These are phyloP conservation scores for Fistulifera pelliculosa DNA, from an alignment of 108 stramenopile genomes.

Conservation along the genomic window DNA sequence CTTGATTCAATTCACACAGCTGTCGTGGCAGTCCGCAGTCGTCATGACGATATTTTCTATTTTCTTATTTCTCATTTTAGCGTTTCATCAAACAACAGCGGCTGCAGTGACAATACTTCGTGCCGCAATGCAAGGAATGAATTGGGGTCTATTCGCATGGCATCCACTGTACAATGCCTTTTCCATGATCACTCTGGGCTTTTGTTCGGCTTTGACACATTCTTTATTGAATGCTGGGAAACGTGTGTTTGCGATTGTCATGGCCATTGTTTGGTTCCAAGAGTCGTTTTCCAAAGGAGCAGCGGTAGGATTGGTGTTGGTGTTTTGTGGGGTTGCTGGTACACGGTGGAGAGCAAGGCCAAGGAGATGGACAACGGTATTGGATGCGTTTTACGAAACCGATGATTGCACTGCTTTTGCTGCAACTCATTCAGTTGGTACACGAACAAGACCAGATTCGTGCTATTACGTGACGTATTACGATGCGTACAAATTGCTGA, in stretches of 20 bases:
- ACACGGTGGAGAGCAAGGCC: constrained; percentile 12
- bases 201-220: constrained; percentile 37
- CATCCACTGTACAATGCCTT: constrained; percentile 46
- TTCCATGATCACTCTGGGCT: constrained; percentile 33
- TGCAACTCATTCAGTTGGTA: too few species aligned
- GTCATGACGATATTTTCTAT: neutral
- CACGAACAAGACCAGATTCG: too few species aligned
- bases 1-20: constrained; percentile 16
- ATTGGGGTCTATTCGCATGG: constrained; percentile 6
- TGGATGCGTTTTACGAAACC: too few species aligned
- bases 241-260: constrained; percentile 26
- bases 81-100: neutral
- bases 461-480: too few species aligned
- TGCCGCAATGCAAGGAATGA: neutral
- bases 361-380: neutral
- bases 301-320: constrained; percentile 8
- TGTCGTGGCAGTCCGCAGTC: constrained; percentile 6
- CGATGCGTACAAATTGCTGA: too few species aligned
- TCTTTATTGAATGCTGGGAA: constrained; percentile 50
- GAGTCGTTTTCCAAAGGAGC: constrained; percentile 6
- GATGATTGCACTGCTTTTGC: too few species aligned
- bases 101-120: neutral
- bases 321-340: constrained; percentile 20
- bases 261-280: constrained; percentile 25
- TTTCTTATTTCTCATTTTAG: constrained; percentile 6